These are phyloP conservation scores for Trichoderma simmonsii DNA, from an alignment of 2,329 filamentous ascomycete species.

Conservation along the genomic window DNA sequence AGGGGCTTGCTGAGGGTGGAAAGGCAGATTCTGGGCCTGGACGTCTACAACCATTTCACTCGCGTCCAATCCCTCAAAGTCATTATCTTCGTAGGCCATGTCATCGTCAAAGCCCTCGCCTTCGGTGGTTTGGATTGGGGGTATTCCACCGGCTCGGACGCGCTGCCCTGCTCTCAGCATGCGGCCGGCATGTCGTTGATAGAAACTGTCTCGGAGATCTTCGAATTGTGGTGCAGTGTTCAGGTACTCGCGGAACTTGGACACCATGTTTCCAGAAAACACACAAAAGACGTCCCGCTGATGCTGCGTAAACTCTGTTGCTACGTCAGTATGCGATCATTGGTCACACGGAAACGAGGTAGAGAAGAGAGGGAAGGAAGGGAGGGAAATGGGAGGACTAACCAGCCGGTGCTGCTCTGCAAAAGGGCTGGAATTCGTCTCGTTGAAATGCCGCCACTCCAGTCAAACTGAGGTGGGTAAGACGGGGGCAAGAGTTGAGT, in stretches of 20 bases:
- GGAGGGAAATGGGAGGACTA: conserved; percentile 25
- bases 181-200: conserved; percentile 20
- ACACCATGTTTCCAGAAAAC: conserved; percentile 85
- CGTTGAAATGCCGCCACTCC: conserved; percentile 88
- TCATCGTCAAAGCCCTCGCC: conserved; percentile 43
- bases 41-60: conserved; percentile 39
- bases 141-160: conserved; percentile 20
- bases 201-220: conserved; percentile 37
- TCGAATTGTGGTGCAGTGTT: conserved; percentile 55
- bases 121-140: conserved; percentile 25
- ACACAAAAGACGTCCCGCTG: conserved; percentile 96
- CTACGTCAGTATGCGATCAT: conserved; percentile 24
- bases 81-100: conserved; percentile 44
- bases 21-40: conserved; percentile 27
- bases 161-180: not conserved
- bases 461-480: conserved; percentile 92
- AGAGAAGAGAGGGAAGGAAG: not conserved
- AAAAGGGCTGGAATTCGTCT: conserved; percentile 80
- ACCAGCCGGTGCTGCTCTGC: conserved; percentile 77
- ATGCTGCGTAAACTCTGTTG: conserved; percentile 86
- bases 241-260: conserved; percentile 72
- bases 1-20: conserved; percentile 12
- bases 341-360: not conserved
- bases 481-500: conserved; percentile 83
- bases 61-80: conserved; percentile 40